Evolutionary conservation across 2,329 filamentous ascomycete genomes (phyloP), one percentile per base, ranked within the genome.

Genomic region (Ophiobolus disseminans): DNA sequence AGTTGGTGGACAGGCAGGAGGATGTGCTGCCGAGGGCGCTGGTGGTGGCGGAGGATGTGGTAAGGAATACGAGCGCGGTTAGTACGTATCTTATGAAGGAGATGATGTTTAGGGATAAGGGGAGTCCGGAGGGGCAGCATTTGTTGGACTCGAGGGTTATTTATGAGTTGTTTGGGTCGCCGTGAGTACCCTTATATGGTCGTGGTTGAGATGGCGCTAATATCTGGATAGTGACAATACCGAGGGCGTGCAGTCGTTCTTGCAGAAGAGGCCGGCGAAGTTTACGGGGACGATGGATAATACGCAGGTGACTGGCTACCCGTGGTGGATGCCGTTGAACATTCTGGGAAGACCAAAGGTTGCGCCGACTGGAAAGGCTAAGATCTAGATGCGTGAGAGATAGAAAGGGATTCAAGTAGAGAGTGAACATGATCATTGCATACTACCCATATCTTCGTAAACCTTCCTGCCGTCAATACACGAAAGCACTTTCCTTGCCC

Each of bases 31-130:
- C 81, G 1, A 80, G 84, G 2, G 88, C 88, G 8, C 72, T 91
- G 31, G 82, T 82, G 62, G 74, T 90, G 21, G 88, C 88, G 1
- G 78, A 79, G 17, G 87, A 90, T 42, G 81, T 90, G 35, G 86
- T 83, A 1, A 73, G 75, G 58, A 88, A 89, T 59, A 86, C 86
- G 20, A 89, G 86, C 58, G 73, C 75, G 1, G 82, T 90, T 21
- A 82, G 84, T 21, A 83, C 82, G 7, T 79, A 82, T 55, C 64
- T 90, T 46, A 91, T 89, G 82, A 82, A 83, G 64, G 88, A 90
- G 62, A 71, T 92, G 76, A 86, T 91, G 76, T 90, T 81, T 59
- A 75, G 83, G 22, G 79, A 80, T 26, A 76, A 79, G 0, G 77
- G 73, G 14, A 83, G 79, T 17, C 82, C 87, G 0, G 89, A 92